These are phyloP conservation scores for Pulveroboletus sp. DNA, from an alignment of 768 basidiomycete species.

Conservation along the genomic window DNA sequence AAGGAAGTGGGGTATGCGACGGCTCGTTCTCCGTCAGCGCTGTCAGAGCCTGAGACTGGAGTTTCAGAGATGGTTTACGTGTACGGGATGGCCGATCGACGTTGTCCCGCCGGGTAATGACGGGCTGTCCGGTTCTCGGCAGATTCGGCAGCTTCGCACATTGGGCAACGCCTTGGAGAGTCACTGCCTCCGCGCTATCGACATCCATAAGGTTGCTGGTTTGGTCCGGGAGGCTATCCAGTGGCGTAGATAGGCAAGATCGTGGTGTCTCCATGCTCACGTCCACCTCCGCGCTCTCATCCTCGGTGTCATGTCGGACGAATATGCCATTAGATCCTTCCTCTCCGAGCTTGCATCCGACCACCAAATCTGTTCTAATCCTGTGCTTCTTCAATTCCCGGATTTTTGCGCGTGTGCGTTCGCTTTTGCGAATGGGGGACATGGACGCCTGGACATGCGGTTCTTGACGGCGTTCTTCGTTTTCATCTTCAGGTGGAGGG, in stretches of 20 bases:
- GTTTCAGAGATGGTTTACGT: constrained; percentile 31
- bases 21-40: constrained; percentile 8
- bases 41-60: constrained; percentile 20
- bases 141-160: not conserved
- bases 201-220: constrained; percentile 9
- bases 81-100: constrained; percentile 17
- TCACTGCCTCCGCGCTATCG: constrained; percentile 6
- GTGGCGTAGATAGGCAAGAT: constrained; percentile 20
- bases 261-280: constrained; percentile 36
- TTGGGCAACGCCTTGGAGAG: constrained; percentile 1
- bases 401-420: constrained; percentile 48
- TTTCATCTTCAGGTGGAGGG: constrained; percentile 34
- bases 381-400: constrained; percentile 53
- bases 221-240: constrained; percentile 9
- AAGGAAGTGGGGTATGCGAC: constrained; percentile 5
- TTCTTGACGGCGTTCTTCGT: constrained; percentile 9
- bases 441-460: constrained; percentile 17
- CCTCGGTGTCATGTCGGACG: constrained; percentile 51
- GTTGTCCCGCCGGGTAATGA: constrained; percentile 6
- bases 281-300: constrained; percentile 60
- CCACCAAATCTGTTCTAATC: constrained; percentile 32
- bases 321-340: constrained; percentile 41
- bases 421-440: constrained; percentile 27
- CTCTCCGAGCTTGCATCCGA: constrained; percentile 28
- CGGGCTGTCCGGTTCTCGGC: constrained; percentile 1